These are phyloP conservation scores for Metschnikowia shivogae DNA, from an alignment of 805 yeast genomes.

Conservation along the genomic window DNA sequence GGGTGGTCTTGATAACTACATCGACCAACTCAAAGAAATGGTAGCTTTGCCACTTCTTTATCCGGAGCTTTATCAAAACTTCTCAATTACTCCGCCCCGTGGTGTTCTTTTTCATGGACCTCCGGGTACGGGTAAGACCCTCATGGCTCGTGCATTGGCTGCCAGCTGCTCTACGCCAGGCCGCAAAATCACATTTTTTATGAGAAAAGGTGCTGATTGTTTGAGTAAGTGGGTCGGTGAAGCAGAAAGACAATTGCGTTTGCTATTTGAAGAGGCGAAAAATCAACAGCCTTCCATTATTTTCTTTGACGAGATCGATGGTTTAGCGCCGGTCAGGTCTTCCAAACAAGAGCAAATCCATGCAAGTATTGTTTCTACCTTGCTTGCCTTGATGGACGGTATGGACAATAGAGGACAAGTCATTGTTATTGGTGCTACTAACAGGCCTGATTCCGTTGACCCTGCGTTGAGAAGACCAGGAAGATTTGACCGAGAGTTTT, in stretches of 20 bases:
- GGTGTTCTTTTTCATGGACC: conserved; percentile 98
- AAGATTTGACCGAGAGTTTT: conserved; percentile 93
- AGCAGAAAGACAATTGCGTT: conserved; percentile 89
- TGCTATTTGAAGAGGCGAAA: conserved; percentile 92
- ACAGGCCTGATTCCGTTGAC: conserved; percentile 96
- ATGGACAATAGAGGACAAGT: conserved; percentile 99
- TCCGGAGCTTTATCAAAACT: conserved; percentile 88
- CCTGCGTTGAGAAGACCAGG: conserved; percentile 98
- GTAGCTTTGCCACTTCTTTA: conserved; percentile 87
- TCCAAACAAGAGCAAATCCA: conserved; percentile 98
- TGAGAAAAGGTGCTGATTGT: conserved; percentile 98
- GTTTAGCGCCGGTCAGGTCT: conserved; percentile 95
- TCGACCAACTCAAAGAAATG: conserved; percentile 94
- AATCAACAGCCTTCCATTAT: conserved; percentile 94
- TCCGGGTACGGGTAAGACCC: conserved; percentile 97
- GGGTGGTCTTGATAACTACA: conserved; percentile 90
- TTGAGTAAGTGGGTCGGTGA: conserved; percentile 99
- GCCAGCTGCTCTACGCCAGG: conserved; percentile 87
- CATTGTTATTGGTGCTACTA: conserved; percentile 96
- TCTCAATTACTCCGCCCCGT: conserved; percentile 91
- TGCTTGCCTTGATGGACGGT: conserved; percentile 96
- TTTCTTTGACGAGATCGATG: conserved; percentile 97
- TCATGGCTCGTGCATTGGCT: conserved; percentile 96
- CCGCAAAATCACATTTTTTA: conserved; percentile 87
- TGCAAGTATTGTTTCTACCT: conserved; percentile 92